Conservation (phyloP, 331 rosid species). For the Stylosanthes scabra region DNA sequence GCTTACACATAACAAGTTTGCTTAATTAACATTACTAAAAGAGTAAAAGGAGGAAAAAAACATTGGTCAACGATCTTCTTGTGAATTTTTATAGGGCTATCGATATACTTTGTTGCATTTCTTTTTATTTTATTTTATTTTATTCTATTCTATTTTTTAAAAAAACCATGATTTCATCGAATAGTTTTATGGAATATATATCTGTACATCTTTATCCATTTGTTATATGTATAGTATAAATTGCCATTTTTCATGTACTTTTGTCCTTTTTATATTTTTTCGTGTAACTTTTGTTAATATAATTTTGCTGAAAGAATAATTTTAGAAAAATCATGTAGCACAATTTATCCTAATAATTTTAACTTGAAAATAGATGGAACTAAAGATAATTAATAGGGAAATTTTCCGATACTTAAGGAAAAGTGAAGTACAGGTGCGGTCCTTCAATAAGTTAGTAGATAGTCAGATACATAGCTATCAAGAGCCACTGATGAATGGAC, state of each 20-base stretch:
- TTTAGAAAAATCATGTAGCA: too few species aligned
- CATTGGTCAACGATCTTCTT: conserved; percentile 12
- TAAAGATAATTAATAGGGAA: neutral
- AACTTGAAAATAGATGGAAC: neutral
- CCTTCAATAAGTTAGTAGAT: conserved; percentile 26
- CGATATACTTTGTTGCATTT: neutral
- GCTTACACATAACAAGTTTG: conserved; percentile 13
- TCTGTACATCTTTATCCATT: too few species aligned
- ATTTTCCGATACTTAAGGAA: neutral
- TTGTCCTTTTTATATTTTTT: too few species aligned
- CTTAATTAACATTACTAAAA: neutral
- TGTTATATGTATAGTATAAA: too few species aligned
- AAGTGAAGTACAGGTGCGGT: conserved; percentile 28
- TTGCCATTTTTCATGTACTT: too few species aligned
- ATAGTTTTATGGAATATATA: too few species aligned
- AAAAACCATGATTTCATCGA: neutral
- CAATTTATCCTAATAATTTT: neutral
- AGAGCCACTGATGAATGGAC: conserved; percentile 6
- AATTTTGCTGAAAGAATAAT: too few species aligned
- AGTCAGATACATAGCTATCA: neutral
- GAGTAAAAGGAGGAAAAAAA: conserved; percentile 1
- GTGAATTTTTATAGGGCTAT: neutral
- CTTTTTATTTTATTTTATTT: neutral
- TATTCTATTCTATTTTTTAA: neutral
- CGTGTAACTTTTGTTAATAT: too few species aligned